Evolutionary conservation across 1,284 basidiomycete species (phyloP).

Genomic region (Tylopilus orsonianus): DNA sequence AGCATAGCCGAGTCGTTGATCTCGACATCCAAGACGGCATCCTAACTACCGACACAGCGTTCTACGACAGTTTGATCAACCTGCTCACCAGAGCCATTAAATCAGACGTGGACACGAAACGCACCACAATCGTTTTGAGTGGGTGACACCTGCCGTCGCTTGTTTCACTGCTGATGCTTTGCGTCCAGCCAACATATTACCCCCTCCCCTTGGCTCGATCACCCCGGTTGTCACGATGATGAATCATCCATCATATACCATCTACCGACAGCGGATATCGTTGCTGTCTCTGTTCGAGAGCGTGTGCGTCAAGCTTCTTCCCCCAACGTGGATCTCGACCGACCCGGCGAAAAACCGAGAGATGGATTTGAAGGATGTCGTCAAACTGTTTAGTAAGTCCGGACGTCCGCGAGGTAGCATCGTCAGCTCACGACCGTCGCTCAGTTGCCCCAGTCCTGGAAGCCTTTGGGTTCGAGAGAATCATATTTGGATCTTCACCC

Average conservation of each 20-base stretch:
- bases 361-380: slow-evolving; percentile 72
- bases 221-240: slow-evolving; percentile 76
- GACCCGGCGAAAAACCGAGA: slow-evolving; percentile 26
- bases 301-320: slow-evolving; percentile 75
- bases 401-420: slow-evolving; percentile 4
- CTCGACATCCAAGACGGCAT: slow-evolving; percentile 62
- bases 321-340: slow-evolving; percentile 62
- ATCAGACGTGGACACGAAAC: slow-evolving; percentile 28
- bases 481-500: slow-evolving; percentile 60
- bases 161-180: slow-evolving; percentile 9
- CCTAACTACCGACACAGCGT: slow-evolving; percentile 43
- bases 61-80: slow-evolving; percentile 76
- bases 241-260: slow-evolving; percentile 69
- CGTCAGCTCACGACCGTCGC: slow-evolving; percentile 2
- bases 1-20: slow-evolving; percentile 61
- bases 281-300: slow-evolving; percentile 76
- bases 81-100: slow-evolving; percentile 62
- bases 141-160: slow-evolving; percentile 33
- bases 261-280: slow-evolving; percentile 74
- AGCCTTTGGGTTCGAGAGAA: slow-evolving; percentile 60
- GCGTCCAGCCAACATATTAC: slow-evolving; percentile 73
- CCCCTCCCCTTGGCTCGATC: slow-evolving; percentile 75
- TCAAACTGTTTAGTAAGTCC: slow-evolving; percentile 87
- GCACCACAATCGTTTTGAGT: slow-evolving; percentile 74
- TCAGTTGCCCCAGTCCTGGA: slow-evolving; percentile 76